These are phyloP conservation scores for Conticribra weissflogii DNA, from an alignment of 108 stramenopile species.

Conservation along the genomic window DNA sequence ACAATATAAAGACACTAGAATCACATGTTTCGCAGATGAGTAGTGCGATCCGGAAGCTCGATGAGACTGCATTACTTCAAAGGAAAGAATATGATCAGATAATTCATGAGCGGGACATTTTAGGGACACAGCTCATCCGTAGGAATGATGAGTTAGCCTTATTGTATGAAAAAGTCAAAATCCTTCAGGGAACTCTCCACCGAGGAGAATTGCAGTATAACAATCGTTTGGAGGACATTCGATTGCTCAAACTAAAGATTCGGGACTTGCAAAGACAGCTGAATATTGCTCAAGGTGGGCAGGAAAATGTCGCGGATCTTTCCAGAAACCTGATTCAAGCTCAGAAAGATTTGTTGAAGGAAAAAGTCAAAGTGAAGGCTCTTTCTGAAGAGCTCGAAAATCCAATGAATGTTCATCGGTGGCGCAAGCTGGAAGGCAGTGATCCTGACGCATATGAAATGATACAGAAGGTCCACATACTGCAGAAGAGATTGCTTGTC, in stretches of 20 bases:
- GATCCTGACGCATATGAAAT: slow-evolving; percentile 87
- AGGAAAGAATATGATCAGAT: slow-evolving; percentile 78
- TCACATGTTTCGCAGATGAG: slow-evolving; percentile 58
- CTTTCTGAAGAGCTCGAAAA: slow-evolving; percentile 85
- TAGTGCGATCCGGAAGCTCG: slow-evolving; percentile 69
- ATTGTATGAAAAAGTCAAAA: slow-evolving; percentile 86
- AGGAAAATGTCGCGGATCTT: slow-evolving; percentile 55
- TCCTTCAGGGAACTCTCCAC: slow-evolving; percentile 73
- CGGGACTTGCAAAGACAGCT: slow-evolving; percentile 71
- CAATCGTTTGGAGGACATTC: slow-evolving; percentile 67
- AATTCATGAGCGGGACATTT: slow-evolving; percentile 87
- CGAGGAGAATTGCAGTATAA: slow-evolving; percentile 79
- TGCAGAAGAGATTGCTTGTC: slow-evolving; percentile 69
- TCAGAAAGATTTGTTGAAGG: slow-evolving; percentile 79
- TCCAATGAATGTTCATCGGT: slow-evolving; percentile 89
- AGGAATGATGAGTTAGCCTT: slow-evolving; percentile 88
- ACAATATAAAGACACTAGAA: slow-evolving; percentile 65
- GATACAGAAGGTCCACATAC: slow-evolving; percentile 88
- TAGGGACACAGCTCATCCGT: slow-evolving; percentile 88
- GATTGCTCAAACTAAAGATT: slow-evolving; percentile 73
- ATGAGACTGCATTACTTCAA: slow-evolving; percentile 74
- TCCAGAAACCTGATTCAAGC: slow-evolving; percentile 59
- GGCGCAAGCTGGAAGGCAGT: slow-evolving; percentile 84
- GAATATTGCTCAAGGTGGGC: slow-evolving; percentile 48
- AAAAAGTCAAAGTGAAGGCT: slow-evolving; percentile 83